Base-by-base conservation (phyloP, 805 yeast genomes). In the Brettanomyces naardenensis region DNA sequence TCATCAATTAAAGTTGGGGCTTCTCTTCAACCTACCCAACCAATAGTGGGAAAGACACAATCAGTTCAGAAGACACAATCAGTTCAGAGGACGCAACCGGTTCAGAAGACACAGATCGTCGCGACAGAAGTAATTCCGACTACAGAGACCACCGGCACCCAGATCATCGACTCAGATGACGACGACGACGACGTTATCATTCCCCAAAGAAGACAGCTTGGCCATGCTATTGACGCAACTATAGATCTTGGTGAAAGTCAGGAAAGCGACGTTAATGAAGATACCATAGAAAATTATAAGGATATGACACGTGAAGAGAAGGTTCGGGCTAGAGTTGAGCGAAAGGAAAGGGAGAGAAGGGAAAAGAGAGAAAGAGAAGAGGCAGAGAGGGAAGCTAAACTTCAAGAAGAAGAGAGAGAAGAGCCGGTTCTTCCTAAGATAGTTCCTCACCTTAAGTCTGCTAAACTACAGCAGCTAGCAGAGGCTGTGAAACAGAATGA, bases 271-370 rank as follows among this genome's bases (percentile, higher is more conserved):
- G n/a, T 14, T 28, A 23, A 23, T 5, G 33, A 21, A 14, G 20
- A 28, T 23, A 10, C 39, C 11, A 47, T 46, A 37, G 48, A 45
- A 21, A 44, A 45, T 19, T 52, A 54, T 34, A 38, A 49, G 10
- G 34, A 31, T 11, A 41, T 56, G 45, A 44, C 53, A 4, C 41
- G 52, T 28, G 56, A 52, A 28, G 52, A 53, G 33, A 52, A 51
- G 32, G 57, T 56, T n/a, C 42, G 44, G 20, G 59, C 61, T 3
- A 22, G 36, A 15, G n/a, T 22, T 10, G 46, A 45, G 27, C 43
- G 44, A 18, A 32, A 41, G 34, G 49, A 42, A 19, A 33, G 39
- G 17, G 38, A 34, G 33, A 35, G 22, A 27, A 32, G 17, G 42
- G 34, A 29, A 38, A 36, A 19, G 31, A 38, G 15, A 35, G 33